Evolutionary conservation across 2,329 filamentous ascomycete genomes (phyloP), one percentile per base, ranked within the genome.

Genomic region (Diaporthe sp.): DNA sequence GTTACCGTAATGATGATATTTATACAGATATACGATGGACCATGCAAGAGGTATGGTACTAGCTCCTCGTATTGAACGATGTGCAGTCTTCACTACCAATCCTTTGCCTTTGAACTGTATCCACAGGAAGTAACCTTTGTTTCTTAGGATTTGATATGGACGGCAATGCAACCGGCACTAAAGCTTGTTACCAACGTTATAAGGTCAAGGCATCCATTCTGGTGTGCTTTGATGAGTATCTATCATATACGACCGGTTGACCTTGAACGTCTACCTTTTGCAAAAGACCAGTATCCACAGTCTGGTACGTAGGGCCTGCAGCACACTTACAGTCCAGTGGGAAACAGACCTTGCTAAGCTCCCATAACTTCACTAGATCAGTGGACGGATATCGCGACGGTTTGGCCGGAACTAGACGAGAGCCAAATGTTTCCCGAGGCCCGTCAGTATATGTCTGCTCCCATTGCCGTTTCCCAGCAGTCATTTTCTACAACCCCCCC

Each of bases 321-420:
- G 17, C 22, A 53, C 49, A 53, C 13, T 28, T 15, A 9, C 22
- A 39, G 12, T 28, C n/a, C 49, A 28, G 6, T 13, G n/a, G 10
- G 25, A 57, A 17, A 8, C 15, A 31, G 7, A 55, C 12, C 28
- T 17, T 28, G 28, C 53, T 57, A 31, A 57, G 12, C 9, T 20
- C 28, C 6, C 15, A 13, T 10, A 22, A 12, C n/a, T 15, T 25
- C 10, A 25, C n/a, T 28, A 53, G 49, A 12, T 20, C 22, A 13
- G n/a, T 53, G 49, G 49, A 13, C 22, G 13, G n/a, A 28, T 31
- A 12, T 31, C 8, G 17, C 13, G 7, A 17, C 25, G 13, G 13
- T 57, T 57, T 57, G 25, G 53, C 53, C 53, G 28, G 53, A 57
- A 57, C 17, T 57, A 57, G 53, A 57, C 20, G 53, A 57, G 9